These are phyloP conservation scores for Malus hybrid DNA, from an alignment of 331 rosid genomes.

Conservation along the genomic window DNA sequence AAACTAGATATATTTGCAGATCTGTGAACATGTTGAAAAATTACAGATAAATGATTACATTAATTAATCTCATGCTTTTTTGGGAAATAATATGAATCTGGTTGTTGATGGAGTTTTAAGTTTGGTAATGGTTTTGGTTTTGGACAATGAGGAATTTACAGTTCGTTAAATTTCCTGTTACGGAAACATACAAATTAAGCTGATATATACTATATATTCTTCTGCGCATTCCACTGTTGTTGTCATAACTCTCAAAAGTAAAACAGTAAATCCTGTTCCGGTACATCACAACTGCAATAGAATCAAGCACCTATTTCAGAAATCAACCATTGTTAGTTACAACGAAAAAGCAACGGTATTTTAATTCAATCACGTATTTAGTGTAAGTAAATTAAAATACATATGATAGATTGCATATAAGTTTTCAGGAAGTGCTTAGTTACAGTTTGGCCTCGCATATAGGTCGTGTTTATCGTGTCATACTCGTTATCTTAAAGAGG, in stretches of 20 bases:
- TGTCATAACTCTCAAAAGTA: not conserved
- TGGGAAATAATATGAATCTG: too few relatives aligned
- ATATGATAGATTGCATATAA: not conserved
- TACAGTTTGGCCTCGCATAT: too few relatives aligned
- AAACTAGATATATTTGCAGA: not conserved
- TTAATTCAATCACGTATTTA: too few relatives aligned
- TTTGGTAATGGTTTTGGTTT: too few relatives aligned
- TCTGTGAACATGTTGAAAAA: not conserved
- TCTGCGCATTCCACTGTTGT: not conserved
- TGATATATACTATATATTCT: not conserved
- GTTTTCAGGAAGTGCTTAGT: not conserved
- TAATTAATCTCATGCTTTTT: too few relatives aligned
- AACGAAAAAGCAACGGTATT: too few relatives aligned
- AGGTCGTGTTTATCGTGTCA: too few relatives aligned
- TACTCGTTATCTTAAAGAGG: too few relatives aligned
- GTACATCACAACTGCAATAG: too few relatives aligned
- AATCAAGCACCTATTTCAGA: too few relatives aligned
- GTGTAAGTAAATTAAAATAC: too few relatives aligned
- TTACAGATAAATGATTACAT: not conserved
- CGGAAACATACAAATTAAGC: not conserved
- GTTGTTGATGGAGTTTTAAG: too few relatives aligned
- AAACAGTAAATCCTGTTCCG: not conserved
- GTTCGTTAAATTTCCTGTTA: slow-evolving; percentile 5
- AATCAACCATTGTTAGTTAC: not conserved
- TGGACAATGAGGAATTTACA: not conserved